Evolutionary conservation across 1,284 basidiomycete genomes (phyloP).

Genomic region (Cryptococcus hybrid): DNA sequence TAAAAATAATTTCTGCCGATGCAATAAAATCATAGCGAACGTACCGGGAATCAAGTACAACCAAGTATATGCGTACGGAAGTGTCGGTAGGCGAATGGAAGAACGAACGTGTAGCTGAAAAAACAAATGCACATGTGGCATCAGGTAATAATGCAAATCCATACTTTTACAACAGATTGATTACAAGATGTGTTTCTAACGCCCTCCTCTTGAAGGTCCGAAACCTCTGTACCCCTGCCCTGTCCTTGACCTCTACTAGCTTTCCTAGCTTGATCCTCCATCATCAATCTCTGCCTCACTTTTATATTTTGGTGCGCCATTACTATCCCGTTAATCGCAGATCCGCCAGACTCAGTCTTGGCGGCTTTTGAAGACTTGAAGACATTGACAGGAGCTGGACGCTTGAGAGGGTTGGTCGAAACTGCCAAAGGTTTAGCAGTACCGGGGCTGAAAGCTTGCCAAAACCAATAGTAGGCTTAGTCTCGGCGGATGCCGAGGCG

Average conservation of each 20-base stretch:
- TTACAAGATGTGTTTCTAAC: neutral
- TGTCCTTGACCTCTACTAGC: slow-evolving; percentile 4
- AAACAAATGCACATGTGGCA: neutral
- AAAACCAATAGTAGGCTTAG: slow-evolving; percentile 18
- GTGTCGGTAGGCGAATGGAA: too few species aligned
- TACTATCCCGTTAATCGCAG: slow-evolving; percentile 48
- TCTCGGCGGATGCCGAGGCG: neutral
- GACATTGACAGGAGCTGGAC: slow-evolving; percentile 58
- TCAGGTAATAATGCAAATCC: neutral
- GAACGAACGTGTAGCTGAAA: too few species aligned
- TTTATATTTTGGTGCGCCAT: slow-evolving; percentile 57
- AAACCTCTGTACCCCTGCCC: slow-evolving; percentile 13
- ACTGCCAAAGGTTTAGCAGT: slow-evolving; percentile 8
- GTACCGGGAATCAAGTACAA: too few species aligned
- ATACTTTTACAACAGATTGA: neutral
- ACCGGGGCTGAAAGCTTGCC: neutral
- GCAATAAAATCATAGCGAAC: too few species aligned
- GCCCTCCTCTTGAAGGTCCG: slow-evolving; percentile 9
- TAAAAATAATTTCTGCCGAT: too few species aligned
- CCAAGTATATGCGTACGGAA: too few species aligned
- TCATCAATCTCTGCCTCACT: slow-evolving; percentile 76
- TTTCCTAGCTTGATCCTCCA: slow-evolving; percentile 84
- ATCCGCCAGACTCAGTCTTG: slow-evolving; percentile 36
- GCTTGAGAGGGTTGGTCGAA: slow-evolving; percentile 46
- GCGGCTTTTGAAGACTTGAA: slow-evolving; percentile 59